A percentile compares a stretch with the other conserved stretches of the same genome.
These are phyloP conservation scores for Fusarium sp. DNA, from an alignment of 2,329 filamentous ascomycete genomes.

Conservation along the genomic window DNA sequence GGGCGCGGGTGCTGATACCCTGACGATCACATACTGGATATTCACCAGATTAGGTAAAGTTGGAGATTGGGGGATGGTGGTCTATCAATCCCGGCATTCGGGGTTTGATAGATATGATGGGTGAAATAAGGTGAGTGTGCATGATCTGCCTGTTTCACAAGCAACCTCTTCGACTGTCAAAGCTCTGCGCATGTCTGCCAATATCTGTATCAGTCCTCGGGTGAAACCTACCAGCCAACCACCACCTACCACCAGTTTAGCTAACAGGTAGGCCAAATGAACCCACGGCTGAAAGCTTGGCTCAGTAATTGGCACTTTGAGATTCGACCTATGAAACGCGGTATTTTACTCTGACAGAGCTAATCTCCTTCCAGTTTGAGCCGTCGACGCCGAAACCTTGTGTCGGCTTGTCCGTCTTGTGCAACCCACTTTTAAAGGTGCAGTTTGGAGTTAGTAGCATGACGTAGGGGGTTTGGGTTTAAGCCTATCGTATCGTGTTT, in stretches of 20 bases:
- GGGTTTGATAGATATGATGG: neutral
- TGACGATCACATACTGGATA: constrained; percentile 29
- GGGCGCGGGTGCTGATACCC: constrained; percentile 11
- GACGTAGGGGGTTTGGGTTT: constrained; percentile 3
- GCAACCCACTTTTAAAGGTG: constrained; percentile 9
- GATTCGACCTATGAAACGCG: neutral
- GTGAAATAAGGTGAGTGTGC: neutral
- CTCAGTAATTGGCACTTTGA: neutral
- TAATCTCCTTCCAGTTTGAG: constrained; percentile 30
- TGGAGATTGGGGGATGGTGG: neutral
- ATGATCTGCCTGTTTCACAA: constrained; percentile 18
- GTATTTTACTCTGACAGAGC: neutral
- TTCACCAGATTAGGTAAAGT: constrained; percentile 26
- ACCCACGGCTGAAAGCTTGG: constrained; percentile 22
- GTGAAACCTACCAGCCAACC: neutral
- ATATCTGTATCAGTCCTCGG: neutral
- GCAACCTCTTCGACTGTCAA: neutral
- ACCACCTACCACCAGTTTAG: neutral
- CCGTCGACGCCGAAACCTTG: constrained; percentile 32
- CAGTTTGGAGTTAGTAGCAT: neutral
- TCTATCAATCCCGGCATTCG: constrained; percentile 1
- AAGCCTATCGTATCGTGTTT: constrained; percentile 5
- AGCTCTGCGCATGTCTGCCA: neutral
- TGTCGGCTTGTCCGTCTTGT: constrained; percentile 34
- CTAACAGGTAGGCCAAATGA: neutral